Conservation (phyloP, 1,284 basidiomycete genomes). For the Ganoderma meredithae region DNA sequence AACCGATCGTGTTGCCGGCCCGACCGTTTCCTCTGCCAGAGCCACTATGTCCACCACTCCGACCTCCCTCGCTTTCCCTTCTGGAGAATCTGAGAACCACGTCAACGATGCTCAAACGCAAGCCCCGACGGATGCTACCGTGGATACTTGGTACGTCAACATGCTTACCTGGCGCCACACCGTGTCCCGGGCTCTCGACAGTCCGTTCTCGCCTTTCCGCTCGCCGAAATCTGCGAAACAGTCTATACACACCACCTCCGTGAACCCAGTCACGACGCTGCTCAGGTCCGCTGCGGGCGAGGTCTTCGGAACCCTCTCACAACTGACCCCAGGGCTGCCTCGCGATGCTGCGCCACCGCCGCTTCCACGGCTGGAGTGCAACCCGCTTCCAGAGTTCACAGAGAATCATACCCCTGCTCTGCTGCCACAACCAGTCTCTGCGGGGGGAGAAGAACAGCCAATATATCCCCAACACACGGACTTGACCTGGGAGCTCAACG, state of each 20-base stretch:
- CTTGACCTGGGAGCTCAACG: slow-evolving; percentile 28
- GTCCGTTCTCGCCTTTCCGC: slow-evolving; percentile 17
- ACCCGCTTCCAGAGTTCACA: slow-evolving; percentile 31
- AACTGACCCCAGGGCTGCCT: slow-evolving; percentile 15
- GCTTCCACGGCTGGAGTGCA: slow-evolving; percentile 23
- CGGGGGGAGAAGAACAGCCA: background rate
- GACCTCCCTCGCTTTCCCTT: slow-evolving; percentile 26
- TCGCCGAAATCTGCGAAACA: slow-evolving; percentile 19
- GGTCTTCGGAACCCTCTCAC: slow-evolving; percentile 8
- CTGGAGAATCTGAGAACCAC: slow-evolving; percentile 10
- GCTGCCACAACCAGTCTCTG: background rate
- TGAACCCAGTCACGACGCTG: slow-evolving; percentile 14
- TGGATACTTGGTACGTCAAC: slow-evolving; percentile 15
- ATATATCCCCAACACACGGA: slow-evolving; percentile 11
- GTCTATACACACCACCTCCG: background rate
- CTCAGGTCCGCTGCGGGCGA: slow-evolving; percentile 4
- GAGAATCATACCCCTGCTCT: slow-evolving; percentile 15
- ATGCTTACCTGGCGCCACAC: slow-evolving; percentile 19
- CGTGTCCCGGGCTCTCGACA: slow-evolving; percentile 17
- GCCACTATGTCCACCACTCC: slow-evolving; percentile 21
- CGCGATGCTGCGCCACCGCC: slow-evolving; percentile 23
- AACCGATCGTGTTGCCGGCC: slow-evolving; percentile 13
- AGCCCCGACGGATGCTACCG: background rate
- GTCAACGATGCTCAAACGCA: background rate
- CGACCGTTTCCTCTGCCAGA: slow-evolving; percentile 16